phyloP scores from a whole-genome alignment of 2,329 filamentous ascomycete species.

The Epichloe coenophiala region DNA sequence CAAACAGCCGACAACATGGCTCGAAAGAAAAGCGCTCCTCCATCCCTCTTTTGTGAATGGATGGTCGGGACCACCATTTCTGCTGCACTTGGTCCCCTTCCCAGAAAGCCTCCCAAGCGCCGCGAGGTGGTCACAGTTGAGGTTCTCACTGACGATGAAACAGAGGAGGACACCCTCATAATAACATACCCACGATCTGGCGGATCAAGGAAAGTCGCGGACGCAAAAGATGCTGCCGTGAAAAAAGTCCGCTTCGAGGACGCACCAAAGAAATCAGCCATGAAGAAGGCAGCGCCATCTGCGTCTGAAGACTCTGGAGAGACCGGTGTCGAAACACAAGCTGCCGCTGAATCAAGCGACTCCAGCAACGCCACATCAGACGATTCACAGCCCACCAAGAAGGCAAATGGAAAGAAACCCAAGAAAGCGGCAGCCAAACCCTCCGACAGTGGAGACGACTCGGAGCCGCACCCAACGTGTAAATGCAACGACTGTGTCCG shows the following conservation, averaged over 20 bases:
- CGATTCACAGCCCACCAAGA: conserved; percentile 6
- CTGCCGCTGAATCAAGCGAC: conserved; percentile 9
- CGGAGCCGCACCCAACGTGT: conserved; percentile 22
- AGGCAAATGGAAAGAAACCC: conserved; percentile 10
- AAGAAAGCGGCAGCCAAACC: conserved; percentile 7
- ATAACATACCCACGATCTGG: conserved; percentile 34
- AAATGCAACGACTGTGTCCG: conserved; percentile 14
- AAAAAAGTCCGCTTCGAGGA: conserved; percentile 33
- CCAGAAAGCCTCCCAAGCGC: conserved; percentile 12
- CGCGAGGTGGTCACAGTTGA: conserved; percentile 26
- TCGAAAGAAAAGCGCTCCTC: background rate
- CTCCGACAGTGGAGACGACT: conserved; percentile 15
- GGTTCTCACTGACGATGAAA: conserved; percentile 37
- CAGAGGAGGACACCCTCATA: conserved; percentile 32
- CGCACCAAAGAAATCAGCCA: conserved; percentile 20
- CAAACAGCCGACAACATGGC: background rate
- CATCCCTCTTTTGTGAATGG: conserved; percentile 25
- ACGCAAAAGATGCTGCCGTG: conserved; percentile 4
- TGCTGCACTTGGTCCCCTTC: conserved; percentile 14
- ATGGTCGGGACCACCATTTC: conserved; percentile 24
- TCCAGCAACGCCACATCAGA: conserved; percentile 9
- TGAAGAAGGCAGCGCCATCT: conserved; percentile 19
- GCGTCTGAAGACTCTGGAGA: conserved; percentile 9
- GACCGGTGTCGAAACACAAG: conserved; percentile 10
- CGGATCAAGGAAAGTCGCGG: conserved; percentile 1